Percentiles rank a stretch among this genome's conserved stretches.
Evolutionary conservation across 306 rosid species (phyloP).

Genomic region (Phaseolus lunatus): DNA sequence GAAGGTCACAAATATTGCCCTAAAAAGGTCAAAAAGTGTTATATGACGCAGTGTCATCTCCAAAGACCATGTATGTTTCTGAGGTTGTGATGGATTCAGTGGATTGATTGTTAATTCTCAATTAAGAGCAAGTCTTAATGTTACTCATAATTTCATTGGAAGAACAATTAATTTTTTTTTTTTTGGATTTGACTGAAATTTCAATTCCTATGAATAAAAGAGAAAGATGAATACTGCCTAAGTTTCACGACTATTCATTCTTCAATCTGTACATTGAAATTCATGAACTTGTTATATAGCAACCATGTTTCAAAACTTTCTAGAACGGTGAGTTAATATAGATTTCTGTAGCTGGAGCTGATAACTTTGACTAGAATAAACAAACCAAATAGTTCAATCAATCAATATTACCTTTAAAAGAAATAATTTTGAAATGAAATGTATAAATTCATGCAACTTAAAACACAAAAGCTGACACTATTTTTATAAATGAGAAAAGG

Average conservation of each 20-base stretch:
- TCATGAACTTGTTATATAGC: conserved; percentile 13
- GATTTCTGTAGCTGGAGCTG: conserved; percentile 7
- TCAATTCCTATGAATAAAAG: too few species aligned
- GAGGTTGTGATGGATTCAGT: conserved; percentile 26
- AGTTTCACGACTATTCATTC: not conserved
- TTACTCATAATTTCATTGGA: not conserved
- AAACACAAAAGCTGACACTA: conserved; percentile 40
- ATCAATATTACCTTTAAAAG: conserved; percentile 33
- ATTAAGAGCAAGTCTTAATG: not conserved
- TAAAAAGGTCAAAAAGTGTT: conserved; percentile 47
- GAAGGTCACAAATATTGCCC: conserved; percentile 42
- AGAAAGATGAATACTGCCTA: not conserved
- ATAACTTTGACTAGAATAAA: conserved; percentile 31
- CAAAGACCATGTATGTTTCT: conserved; percentile 32
- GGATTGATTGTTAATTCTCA: conserved; percentile 29
- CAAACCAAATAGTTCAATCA: conserved; percentile 14
- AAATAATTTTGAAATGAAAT: conserved; percentile 9
- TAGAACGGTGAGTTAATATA: conserved; percentile 19
- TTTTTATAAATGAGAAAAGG: conserved; percentile 44
- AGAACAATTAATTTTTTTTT: not conserved
- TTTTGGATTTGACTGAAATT: not conserved
- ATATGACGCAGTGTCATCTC: conserved; percentile 24
- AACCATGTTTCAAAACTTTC: not conserved
- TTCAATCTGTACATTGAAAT: conserved; percentile 7
- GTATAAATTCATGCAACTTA: conserved; percentile 33